Evolutionary conservation across 2,329 filamentous ascomycete species (phyloP).

Genomic region (Diaporthe australafricana): DNA sequence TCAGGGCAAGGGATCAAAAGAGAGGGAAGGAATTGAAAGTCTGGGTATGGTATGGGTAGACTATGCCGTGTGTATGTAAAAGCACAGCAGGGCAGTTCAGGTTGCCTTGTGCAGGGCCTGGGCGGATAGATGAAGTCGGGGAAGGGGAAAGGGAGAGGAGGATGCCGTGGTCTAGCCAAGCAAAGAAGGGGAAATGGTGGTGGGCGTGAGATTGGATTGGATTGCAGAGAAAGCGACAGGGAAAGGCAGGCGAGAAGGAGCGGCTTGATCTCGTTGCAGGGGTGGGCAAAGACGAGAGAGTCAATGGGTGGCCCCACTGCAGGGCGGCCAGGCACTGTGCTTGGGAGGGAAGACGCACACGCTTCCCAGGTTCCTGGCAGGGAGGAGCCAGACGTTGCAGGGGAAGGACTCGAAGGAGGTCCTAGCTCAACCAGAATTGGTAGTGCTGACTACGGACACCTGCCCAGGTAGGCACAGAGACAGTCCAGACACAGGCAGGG

Average conservation of each 20-base stretch:
- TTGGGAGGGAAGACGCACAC: neutral
- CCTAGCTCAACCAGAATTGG: constrained; percentile 20
- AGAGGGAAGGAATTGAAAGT: constrained; percentile 38
- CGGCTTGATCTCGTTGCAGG: constrained; percentile 26
- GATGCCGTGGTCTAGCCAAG: constrained; percentile 32
- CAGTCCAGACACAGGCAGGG: neutral
- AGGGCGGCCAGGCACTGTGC: constrained; percentile 21
- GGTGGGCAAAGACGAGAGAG: constrained; percentile 8
- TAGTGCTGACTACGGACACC: constrained; percentile 4
- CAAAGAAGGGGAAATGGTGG: constrained; percentile 35
- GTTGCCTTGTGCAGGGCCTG: constrained; percentile 27
- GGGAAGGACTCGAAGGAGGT: constrained; percentile 17
- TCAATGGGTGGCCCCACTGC: constrained; percentile 18
- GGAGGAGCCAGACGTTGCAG: constrained; percentile 11
- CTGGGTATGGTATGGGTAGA: neutral
- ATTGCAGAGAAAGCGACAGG: constrained; percentile 18
- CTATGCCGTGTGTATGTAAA: constrained; percentile 1
- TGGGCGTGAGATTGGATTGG: constrained; percentile 34
- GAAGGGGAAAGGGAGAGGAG: constrained; percentile 29
- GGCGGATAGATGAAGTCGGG: constrained; percentile 31
- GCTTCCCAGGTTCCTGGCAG: neutral
- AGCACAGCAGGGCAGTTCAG: constrained; percentile 5
- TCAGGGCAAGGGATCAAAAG: constrained; percentile 34
- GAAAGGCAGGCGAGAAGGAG: constrained; percentile 31
- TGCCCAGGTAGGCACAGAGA: neutral